Conservation (phyloP, 2,329 filamentous ascomycete species). For the Bipolaris bicolor region DNA sequence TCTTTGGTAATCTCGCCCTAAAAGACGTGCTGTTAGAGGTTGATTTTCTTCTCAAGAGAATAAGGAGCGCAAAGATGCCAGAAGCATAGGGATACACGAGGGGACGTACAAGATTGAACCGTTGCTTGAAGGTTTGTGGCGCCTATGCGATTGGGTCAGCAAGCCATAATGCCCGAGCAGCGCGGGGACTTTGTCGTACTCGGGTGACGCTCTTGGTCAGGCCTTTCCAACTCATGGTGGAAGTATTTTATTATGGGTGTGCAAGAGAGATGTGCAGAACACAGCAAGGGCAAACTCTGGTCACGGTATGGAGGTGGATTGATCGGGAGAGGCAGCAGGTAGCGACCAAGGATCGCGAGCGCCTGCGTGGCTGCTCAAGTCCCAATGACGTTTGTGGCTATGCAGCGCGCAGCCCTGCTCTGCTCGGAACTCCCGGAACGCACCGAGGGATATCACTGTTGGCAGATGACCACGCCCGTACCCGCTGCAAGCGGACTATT, state of each 20-base stretch:
- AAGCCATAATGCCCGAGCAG: slow-evolving; percentile 17
- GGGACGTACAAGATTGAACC: slow-evolving; percentile 76
- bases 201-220: slow-evolving; percentile 88
- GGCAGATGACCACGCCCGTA: slow-evolving; percentile 3
- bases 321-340: slow-evolving; percentile 7
- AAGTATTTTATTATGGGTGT: slow-evolving; percentile 4
- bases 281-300: slow-evolving; percentile 1
- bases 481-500: background rate
- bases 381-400: slow-evolving; percentile 19
- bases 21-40: slow-evolving; percentile 14
- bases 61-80: slow-evolving; percentile 21
- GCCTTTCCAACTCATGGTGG: slow-evolving; percentile 91
- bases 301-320: slow-evolving; percentile 5
- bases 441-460: slow-evolving; percentile 7
- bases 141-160: slow-evolving; percentile 59
- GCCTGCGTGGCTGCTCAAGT: slow-evolving; percentile 28
- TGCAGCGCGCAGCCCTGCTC: slow-evolving; percentile 9
- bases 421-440: slow-evolving; percentile 13
- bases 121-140: slow-evolving; percentile 88
- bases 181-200: slow-evolving; percentile 59
- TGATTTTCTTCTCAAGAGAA: slow-evolving; percentile 6
- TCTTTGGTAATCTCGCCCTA: slow-evolving; percentile 92
- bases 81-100: background rate
- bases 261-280: slow-evolving; percentile 13
- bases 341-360: slow-evolving; percentile 33